Percentiles rank a stretch among this genome's conserved stretches.
phyloP scores from a whole-genome alignment of 2,329 filamentous ascomycete genomes.

The Thermoascus crustaceus region DNA sequence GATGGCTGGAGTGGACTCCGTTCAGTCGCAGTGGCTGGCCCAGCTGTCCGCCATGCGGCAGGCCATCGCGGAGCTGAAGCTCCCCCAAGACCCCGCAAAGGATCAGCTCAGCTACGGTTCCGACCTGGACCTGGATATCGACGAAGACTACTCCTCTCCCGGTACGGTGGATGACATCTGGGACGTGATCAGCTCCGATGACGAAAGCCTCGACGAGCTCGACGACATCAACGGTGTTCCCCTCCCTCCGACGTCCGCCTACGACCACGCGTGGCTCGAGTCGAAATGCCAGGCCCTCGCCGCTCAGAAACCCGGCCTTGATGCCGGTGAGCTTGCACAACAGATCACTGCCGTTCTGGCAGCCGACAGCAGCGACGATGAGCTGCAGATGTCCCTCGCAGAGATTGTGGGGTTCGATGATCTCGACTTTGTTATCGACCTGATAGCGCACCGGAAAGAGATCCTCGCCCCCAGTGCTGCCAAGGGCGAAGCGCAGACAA shows the following conservation, averaged over 20 bases:
- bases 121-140: slow-evolving; percentile 49
- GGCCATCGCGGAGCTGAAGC: slow-evolving; percentile 65
- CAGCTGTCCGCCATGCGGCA: slow-evolving; percentile 81
- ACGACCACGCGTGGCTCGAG: slow-evolving; percentile 62
- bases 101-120: slow-evolving; percentile 41
- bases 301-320: slow-evolving; percentile 55
- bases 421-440: slow-evolving; percentile 81
- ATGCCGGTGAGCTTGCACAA: slow-evolving; percentile 61
- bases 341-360: slow-evolving; percentile 69
- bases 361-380: slow-evolving; percentile 65
- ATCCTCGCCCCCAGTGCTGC: slow-evolving; percentile 44
- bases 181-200: slow-evolving; percentile 77
- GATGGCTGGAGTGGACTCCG: slow-evolving; percentile 18
- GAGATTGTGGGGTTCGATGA: slow-evolving; percentile 92
- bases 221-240: slow-evolving; percentile 44
- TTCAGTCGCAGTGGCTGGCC: slow-evolving; percentile 67
- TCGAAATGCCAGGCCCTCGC: slow-evolving; percentile 61
- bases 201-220: slow-evolving; percentile 57
- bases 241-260: slow-evolving; percentile 27
- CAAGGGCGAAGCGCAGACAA: slow-evolving; percentile 28
- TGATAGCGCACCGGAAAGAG: slow-evolving; percentile 68
- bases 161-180: slow-evolving; percentile 72
- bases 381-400: slow-evolving; percentile 81
- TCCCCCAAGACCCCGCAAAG: slow-evolving; percentile 43
- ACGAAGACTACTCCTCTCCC: slow-evolving; percentile 54